Percentiles rank a stretch among this genome's conserved stretches.
Conservation (phyloP, 441 rosid genomes). For the Rhodomyrtus psidioides region DNA sequence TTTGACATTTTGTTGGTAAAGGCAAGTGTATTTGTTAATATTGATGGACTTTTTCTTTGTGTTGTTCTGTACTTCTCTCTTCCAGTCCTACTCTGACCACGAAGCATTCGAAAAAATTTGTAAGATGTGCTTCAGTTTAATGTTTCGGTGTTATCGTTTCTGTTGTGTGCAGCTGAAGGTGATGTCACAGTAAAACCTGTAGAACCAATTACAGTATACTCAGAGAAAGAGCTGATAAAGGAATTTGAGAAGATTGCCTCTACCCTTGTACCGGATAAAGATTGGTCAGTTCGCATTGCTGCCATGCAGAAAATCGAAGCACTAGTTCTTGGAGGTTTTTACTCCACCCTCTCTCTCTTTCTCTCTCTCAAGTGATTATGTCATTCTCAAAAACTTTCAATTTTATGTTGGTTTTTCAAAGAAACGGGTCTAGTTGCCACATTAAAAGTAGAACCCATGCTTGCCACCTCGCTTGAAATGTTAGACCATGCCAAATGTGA, state of each 20-base stretch:
- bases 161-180: slow-evolving; percentile 48
- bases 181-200: slow-evolving; percentile 67
- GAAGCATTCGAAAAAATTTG: background rate
- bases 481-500: background rate
- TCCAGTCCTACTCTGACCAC: background rate
- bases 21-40: background rate
- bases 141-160: background rate
- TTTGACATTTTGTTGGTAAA: background rate
- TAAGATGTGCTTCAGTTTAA: background rate
- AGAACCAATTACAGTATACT: slow-evolving; percentile 78
- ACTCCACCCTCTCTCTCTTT: background rate
- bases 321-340: slow-evolving; percentile 86
- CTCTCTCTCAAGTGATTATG: background rate
- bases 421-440: background rate
- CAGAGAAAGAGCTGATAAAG: slow-evolving; percentile 91
- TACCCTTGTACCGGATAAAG: slow-evolving; percentile 92
- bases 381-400: background rate
- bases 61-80: background rate
- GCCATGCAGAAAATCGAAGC: slow-evolving; percentile 98
- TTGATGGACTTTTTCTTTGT: background rate
- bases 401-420: background rate
- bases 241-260: slow-evolving; percentile 86
- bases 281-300: slow-evolving; percentile 94
- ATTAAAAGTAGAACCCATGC: background rate
- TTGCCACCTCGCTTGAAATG: background rate